These are phyloP conservation scores for Lentinula detonsa DNA, from an alignment of 768 basidiomycete genomes.

Conservation along the genomic window DNA sequence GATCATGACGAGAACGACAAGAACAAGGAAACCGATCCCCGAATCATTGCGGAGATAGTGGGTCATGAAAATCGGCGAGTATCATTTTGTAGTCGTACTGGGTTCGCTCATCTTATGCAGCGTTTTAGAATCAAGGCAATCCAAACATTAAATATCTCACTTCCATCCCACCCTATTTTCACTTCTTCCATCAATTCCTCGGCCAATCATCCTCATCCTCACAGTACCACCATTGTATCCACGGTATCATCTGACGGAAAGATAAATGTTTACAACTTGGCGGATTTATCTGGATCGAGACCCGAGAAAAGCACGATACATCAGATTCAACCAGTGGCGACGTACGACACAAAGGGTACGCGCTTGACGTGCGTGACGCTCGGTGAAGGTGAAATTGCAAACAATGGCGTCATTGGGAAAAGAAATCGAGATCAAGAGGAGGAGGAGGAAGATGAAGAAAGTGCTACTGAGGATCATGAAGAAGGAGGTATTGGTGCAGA, in stretches of 20 bases:
- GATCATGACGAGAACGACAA: background rate
- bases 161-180: constrained; percentile 32
- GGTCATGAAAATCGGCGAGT: constrained; percentile 87
- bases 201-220: constrained; percentile 8
- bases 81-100: background rate
- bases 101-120: constrained; percentile 4
- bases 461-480: constrained; percentile 18
- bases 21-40: constrained; percentile 26
- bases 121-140: constrained; percentile 71
- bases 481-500: constrained; percentile 8
- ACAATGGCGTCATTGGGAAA: constrained; percentile 14
- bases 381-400: constrained; percentile 39
- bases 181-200: constrained; percentile 9
- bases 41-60: constrained; percentile 60
- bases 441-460: constrained; percentile 12
- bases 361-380: constrained; percentile 72
- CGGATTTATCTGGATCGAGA: constrained; percentile 30
- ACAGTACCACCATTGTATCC: constrained; percentile 55
- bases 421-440: constrained; percentile 28
- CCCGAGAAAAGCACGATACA: constrained; percentile 13
- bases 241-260: constrained; percentile 90
- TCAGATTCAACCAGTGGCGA: constrained; percentile 49
- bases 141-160: constrained; percentile 56
- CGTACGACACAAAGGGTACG: constrained; percentile 82
- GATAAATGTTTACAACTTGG: constrained; percentile 71